Evolutionary conservation across 352 stramenopile genomes (phyloP), one percentile per base, ranked within the genome.

Genomic region (Pythium angustatum): DNA sequence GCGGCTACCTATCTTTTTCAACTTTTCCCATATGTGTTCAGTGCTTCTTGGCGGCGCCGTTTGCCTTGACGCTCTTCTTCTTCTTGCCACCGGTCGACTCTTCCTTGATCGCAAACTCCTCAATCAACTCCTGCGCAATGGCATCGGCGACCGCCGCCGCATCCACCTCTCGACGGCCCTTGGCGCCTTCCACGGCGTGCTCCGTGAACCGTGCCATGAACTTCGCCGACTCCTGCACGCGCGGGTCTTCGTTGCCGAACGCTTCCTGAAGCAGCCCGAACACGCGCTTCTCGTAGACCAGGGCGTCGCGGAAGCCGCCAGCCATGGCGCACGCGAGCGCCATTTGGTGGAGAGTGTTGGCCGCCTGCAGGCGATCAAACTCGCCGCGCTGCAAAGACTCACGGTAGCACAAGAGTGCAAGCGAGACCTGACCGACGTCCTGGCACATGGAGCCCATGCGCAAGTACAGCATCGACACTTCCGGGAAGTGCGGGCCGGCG

Each of bases 381-480:
- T 96, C 86, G 52, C 90, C 86, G 49, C 88, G 86, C 48, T 90
- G 87, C 47, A 96, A 79, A 53, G 87, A 90, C 56, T 96, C 88
- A 41, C 86, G 85, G 68, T 96, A 85, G 74, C 88, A 98, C 58
- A 87, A 70, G 38, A 98, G 71, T 8, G 96, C 94, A 19, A 94
- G 65, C 12, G 83, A 81, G 44, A 95, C 82, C 48, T 97, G 89
- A 5, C 83, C 87, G 22, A 93, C 79, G 60, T 98, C 89, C 50
- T 96, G 88, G 78, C 97, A 98, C 71, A 98, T 93, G 61, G 90
- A 97, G 49, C 94, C 96, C 74, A 98, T 87, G 71, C 97, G 97
- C 73, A 98, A 93, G 72, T 98, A 97, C 5, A 93, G 78, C 50
- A 85, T 86, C 44, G 85, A 91, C 57, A 98, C 86, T 70, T 98